Evolutionary conservation across 768 basidiomycete genomes (phyloP).

Genomic region (Xerocomellus intermedius): DNA sequence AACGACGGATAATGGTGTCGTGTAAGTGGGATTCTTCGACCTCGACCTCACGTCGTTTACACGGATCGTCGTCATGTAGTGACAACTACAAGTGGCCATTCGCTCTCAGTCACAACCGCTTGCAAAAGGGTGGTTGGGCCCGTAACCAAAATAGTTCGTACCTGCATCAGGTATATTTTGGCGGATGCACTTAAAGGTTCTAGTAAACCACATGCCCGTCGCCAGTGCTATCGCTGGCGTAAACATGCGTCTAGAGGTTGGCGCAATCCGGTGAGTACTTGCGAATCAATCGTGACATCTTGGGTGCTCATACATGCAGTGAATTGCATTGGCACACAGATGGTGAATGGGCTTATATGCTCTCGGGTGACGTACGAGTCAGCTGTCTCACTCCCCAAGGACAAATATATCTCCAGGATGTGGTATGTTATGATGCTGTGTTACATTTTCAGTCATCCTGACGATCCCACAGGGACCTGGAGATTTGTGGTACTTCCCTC

Average conservation of each 20-base stretch:
- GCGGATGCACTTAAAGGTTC: neutral
- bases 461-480: conserved; percentile 27
- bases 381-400: conserved; percentile 54
- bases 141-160: conserved; percentile 55
- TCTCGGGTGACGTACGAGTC: conserved; percentile 48
- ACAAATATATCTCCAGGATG: conserved; percentile 50
- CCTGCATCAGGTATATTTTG: neutral
- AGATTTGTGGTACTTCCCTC: conserved; percentile 61
- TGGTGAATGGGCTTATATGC: conserved; percentile 52
- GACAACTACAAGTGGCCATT: conserved; percentile 65
- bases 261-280: conserved; percentile 38
- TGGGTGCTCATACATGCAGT: conserved; percentile 20
- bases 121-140: conserved; percentile 66
- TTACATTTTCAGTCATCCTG: conserved; percentile 19
- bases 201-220: conserved; percentile 41
- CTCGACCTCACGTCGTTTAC: neutral
- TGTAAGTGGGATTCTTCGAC: conserved; percentile 32
- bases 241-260: conserved; percentile 41
- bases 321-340: conserved; percentile 47
- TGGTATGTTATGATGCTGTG: conserved; percentile 36
- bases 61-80: conserved; percentile 11
- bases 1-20: conserved; percentile 54
- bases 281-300: neutral
- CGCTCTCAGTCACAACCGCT: conserved; percentile 55
- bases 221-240: conserved; percentile 41